Evolutionary conservation across 257 asterid genomes (phyloP).

Genomic region (Solanum paucissectum): DNA sequence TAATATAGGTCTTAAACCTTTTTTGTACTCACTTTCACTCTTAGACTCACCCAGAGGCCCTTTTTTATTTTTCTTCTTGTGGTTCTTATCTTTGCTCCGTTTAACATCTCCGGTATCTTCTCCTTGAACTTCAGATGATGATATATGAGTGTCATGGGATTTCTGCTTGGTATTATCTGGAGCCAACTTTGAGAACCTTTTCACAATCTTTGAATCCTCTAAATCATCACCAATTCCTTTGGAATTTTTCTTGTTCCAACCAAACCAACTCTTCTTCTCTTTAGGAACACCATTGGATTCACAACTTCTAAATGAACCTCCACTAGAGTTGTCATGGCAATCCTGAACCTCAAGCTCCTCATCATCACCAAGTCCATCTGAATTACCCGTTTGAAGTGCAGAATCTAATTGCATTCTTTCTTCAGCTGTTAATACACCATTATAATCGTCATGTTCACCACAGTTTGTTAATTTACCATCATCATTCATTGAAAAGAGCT

Average conservation of each 20-base stretch:
- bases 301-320: slow-evolving; percentile 54
- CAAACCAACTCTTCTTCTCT: slow-evolving; percentile 92
- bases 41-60: slow-evolving; percentile 25
- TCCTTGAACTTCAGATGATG: slow-evolving; percentile 52
- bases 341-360: slow-evolving; percentile 68
- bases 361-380: slow-evolving; percentile 62
- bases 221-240: slow-evolving; percentile 64
- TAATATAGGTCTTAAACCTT: slow-evolving; percentile 89
- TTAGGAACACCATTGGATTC: slow-evolving; percentile 67
- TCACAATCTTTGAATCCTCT: slow-evolving; percentile 62
- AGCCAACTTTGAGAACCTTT: slow-evolving; percentile 70
- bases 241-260: slow-evolving; percentile 73
- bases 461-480: slow-evolving; percentile 57
- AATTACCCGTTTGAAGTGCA: slow-evolving; percentile 64
- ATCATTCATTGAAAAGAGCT: slow-evolving; percentile 74
- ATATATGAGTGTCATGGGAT: slow-evolving; percentile 45
- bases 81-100: slow-evolving; percentile 62
- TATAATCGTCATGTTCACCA: slow-evolving; percentile 47
- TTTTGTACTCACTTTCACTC: slow-evolving; percentile 67
- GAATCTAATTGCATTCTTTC: slow-evolving; percentile 87
- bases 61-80: slow-evolving; percentile 88
- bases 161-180: slow-evolving; percentile 62
- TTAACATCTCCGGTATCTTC: slow-evolving; percentile 58
- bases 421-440: slow-evolving; percentile 85
- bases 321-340: slow-evolving; percentile 46